Base-by-base conservation (phyloP, 2,329 filamentous ascomycete species). In the Byssothecium circinans region DNA sequence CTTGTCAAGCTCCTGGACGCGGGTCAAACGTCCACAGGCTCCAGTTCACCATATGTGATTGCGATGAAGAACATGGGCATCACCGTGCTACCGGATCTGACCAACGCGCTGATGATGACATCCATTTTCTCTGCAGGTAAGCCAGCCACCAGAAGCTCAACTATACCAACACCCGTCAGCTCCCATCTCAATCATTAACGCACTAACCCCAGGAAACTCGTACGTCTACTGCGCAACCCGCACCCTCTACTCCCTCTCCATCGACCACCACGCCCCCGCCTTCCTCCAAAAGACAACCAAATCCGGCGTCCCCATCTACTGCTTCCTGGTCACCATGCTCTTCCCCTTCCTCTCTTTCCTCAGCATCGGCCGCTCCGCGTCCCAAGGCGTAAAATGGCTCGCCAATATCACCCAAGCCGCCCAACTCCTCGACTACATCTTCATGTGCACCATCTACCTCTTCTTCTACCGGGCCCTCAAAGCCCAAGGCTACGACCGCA, bases 301-400 rank as follows among this genome's bases (percentile, higher is more conserved):
- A 50, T 74, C 75, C 8, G 83, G 83, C 57, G 80, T 91, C 0
- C 88, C 88, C 0, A 76, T 88, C 47, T 88, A 86, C 67, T 87
- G 83, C 58, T 85, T 91, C 19, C 57, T 67, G 1, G 68, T 83
- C 25, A 86, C 88, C 0, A 75, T 88, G 15, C 64, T 80, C 3
- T 82, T 91, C 55, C 79, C 84, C 1, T 72, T 88, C 1, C 74
- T 92, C 7, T 79, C 83, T 4, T 91, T 89, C 68, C 74, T 90
- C 36, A 85, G 90, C 68, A 78, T 91, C 19, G 84, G 81, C 12
- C 78, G 81, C 48, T 77, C 78, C 44, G 78, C 83, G 0, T 79
- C 85, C 2, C 79, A 83, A 14, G 87, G 89, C 1, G 73, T 90
- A 50, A 76, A 78, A 46, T 89, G 86, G 86, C 52, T 54, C 19